Conservation (phyloP, 2,329 filamentous ascomycete genomes). For the Sclerotinia subarctica region DNA sequence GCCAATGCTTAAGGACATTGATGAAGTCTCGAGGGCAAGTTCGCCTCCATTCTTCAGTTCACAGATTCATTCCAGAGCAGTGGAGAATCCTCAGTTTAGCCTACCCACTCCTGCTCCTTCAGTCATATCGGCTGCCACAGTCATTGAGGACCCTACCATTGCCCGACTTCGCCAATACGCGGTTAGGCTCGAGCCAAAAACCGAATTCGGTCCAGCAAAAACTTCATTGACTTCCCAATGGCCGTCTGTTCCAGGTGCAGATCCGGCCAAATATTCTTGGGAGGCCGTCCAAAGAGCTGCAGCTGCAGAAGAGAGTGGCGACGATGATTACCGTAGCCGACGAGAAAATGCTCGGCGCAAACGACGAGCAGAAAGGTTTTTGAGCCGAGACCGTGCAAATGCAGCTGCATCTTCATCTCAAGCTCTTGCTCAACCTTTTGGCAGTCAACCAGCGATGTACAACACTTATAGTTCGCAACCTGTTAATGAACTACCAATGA, state of each 20-base stretch:
- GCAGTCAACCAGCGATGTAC: constrained; percentile 33
- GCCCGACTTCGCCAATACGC: constrained; percentile 40
- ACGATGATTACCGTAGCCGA: constrained; percentile 27
- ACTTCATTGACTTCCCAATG: constrained; percentile 40
- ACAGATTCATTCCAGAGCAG: constrained; percentile 22
- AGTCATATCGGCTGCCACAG: constrained; percentile 26
- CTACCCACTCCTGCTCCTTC: constrained; percentile 35
- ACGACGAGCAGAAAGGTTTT: constrained; percentile 35
- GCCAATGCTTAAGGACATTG: constrained; percentile 19
- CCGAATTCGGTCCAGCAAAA: constrained; percentile 28
- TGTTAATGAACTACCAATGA: constrained; percentile 37
- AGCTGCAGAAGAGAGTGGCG: constrained; percentile 25
- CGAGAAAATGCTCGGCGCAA: constrained; percentile 34
- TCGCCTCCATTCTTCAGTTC: constrained; percentile 28
- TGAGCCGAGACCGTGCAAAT: constrained; percentile 31
- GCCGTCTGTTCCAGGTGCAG: constrained; percentile 38
- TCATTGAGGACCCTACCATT: constrained; percentile 37
- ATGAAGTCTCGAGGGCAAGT: constrained; percentile 24
- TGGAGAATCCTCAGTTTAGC: constrained; percentile 21
- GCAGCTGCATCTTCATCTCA: constrained; percentile 44
- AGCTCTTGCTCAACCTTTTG: constrained; percentile 38
- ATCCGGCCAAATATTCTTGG: constrained; percentile 40
- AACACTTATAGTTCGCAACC: constrained; percentile 34
- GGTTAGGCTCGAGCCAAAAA: constrained; percentile 35
- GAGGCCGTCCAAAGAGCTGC: constrained; percentile 25